Evolutionary conservation across 345 rosid genomes (phyloP).

Genomic region (Noccaea caerulescens): DNA sequence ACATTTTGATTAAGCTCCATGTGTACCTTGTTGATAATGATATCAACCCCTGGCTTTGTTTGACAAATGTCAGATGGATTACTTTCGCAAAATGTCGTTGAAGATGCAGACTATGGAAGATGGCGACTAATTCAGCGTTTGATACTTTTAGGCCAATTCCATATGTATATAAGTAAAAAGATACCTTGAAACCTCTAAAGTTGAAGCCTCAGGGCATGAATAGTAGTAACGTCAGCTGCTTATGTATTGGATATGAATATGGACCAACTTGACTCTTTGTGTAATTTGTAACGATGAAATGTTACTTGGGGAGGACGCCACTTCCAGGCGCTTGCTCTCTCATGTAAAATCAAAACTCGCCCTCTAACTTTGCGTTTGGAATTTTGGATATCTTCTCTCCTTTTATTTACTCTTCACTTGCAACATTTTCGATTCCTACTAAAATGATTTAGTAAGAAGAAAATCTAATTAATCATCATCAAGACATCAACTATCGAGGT

Average conservation of each 20-base stretch:
- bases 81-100: slow-evolving; percentile 65
- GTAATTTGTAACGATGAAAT: background rate
- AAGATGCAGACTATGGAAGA: slow-evolving; percentile 74
- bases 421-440: background rate
- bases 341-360: background rate
- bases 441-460: no score
- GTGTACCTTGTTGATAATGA: background rate
- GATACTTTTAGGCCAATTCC: slow-evolving; percentile 4
- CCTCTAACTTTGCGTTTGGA: background rate
- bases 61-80: slow-evolving; percentile 57
- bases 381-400: background rate
- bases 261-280: slow-evolving; percentile 8
- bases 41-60: background rate
- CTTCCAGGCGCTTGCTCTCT: background rate
- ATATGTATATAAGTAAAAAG: background rate
- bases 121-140: slow-evolving; percentile 43
- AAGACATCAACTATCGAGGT: background rate
- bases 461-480: no score
- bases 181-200: slow-evolving; percentile 3
- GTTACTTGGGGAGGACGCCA: background rate
- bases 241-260: background rate
- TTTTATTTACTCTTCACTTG: background rate
- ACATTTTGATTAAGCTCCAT: background rate
- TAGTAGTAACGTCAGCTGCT: background rate
- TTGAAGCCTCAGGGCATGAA: background rate